These are phyloP conservation scores for Mycena metata DNA, from an alignment of 768 basidiomycete genomes.

Conservation along the genomic window DNA sequence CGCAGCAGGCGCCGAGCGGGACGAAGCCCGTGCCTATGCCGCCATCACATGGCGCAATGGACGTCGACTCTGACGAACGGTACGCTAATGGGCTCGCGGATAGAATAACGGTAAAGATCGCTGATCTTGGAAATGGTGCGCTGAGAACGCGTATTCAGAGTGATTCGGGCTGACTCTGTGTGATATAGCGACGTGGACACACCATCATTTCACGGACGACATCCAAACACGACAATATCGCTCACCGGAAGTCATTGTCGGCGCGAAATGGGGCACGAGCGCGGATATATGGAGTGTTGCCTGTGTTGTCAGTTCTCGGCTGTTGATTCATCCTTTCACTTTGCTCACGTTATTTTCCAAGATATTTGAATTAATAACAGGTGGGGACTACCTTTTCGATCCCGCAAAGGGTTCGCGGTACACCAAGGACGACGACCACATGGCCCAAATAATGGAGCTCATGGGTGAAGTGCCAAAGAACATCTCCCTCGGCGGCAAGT, in stretches of 20 bases:
- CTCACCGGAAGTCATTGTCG: constrained; percentile 97
- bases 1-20: constrained; percentile 71
- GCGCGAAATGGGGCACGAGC: constrained; percentile 95
- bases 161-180: constrained; percentile 8
- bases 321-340: neutral
- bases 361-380: constrained; percentile 96
- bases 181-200: constrained; percentile 81
- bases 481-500: constrained; percentile 92
- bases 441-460: constrained; percentile 97
- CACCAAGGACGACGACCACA: constrained; percentile 97
- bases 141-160: constrained; percentile 27
- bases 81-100: constrained; percentile 49
- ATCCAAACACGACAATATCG: constrained; percentile 98
- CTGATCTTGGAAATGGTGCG: constrained; percentile 95
- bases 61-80: constrained; percentile 35
- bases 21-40: constrained; percentile 44
- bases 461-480: constrained; percentile 90
- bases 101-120: constrained; percentile 98
- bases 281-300: constrained; percentile 98
- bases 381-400: constrained; percentile 98
- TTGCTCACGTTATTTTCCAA: neutral
- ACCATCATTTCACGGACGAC: constrained; percentile 99
- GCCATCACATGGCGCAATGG: constrained; percentile 40
- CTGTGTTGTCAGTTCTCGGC: constrained; percentile 77
- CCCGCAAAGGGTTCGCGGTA: constrained; percentile 95